These are phyloP conservation scores for Globisporangium paroecandrum DNA, from an alignment of 352 stramenopile genomes.

Conservation along the genomic window DNA sequence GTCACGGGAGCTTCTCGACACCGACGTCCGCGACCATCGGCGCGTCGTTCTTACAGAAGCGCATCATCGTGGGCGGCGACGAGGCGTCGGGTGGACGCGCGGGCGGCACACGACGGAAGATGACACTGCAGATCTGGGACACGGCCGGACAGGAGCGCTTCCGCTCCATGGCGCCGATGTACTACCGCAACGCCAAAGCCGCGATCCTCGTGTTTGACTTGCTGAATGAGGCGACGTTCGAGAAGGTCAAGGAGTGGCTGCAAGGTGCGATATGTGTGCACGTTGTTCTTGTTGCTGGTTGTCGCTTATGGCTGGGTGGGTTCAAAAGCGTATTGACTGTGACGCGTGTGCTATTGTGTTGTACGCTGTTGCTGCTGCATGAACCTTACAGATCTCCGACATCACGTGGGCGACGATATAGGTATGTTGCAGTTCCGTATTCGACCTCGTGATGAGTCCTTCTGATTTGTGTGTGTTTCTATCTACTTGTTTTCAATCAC, in stretches of 20 bases:
- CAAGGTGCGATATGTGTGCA: constrained; percentile 39
- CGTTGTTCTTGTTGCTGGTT: not conserved
- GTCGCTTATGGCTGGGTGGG: not conserved
- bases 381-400: constrained; percentile 47
- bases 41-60: constrained; percentile 86
- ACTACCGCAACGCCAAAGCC: constrained; percentile 87
- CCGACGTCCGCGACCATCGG: constrained; percentile 83
- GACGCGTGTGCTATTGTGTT: not conserved
- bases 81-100: constrained; percentile 6
- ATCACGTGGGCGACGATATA: constrained; percentile 78
- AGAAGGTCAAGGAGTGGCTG: constrained; percentile 87
- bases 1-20: constrained; percentile 81
- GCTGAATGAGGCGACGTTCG: constrained; percentile 69
- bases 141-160: constrained; percentile 77
- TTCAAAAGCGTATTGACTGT: not conserved
- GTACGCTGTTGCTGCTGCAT: constrained; percentile 7
- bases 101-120: constrained; percentile 49
- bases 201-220: constrained; percentile 87
- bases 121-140: constrained; percentile 89
- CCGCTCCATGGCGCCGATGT: constrained; percentile 88
- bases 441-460: not conserved
- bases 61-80: constrained; percentile 63
- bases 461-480: not conserved
- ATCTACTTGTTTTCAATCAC: not conserved
- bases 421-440: constrained; percentile 13